phyloP scores from a whole-genome alignment of 164 flowering plant genomes.

The Hamamelis virginiana region DNA sequence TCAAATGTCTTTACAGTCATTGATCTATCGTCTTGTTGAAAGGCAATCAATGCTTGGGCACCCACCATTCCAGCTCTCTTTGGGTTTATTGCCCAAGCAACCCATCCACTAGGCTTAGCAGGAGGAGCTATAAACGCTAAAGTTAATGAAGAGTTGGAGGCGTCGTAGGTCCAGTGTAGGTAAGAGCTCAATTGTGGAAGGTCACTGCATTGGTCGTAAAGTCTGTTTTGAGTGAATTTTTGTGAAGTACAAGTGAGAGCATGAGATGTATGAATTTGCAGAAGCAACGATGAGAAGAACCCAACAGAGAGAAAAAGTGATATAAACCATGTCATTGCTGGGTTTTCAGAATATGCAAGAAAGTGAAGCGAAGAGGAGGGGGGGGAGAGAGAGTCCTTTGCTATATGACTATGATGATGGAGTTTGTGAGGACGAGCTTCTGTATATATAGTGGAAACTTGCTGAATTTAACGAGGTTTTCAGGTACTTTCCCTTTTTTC shows the following conservation, averaged over 20 bases:
- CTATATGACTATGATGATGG: no score
- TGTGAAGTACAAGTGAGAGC: conserved; percentile 33
- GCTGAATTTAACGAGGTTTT: no score
- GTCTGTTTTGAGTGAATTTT: conserved; percentile 19
- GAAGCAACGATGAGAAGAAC: no score
- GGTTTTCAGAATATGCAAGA: no score
- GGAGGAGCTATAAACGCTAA: conserved; percentile 30
- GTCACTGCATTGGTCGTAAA: conserved; percentile 26
- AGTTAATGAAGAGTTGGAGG: conserved; percentile 30
- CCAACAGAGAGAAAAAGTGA: no score
- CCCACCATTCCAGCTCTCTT: conserved; percentile 29
- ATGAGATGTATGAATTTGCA: not conserved
- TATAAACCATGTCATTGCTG: no score
- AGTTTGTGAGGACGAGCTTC: no score
- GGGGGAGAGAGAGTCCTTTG: no score
- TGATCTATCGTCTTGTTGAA: conserved; percentile 4
- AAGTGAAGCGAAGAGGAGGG: no score
- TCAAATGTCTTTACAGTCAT: conserved; percentile 30
- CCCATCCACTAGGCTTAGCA: conserved; percentile 31
- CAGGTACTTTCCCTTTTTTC: no score
- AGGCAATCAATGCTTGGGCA: conserved; percentile 29
- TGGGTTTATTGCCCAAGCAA: conserved; percentile 46
- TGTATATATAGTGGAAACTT: no score
- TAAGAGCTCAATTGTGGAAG: conserved; percentile 24
- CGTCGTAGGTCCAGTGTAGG: conserved; percentile 36